Evolutionary conservation across 2,329 filamentous ascomycete species (phyloP), one percentile per base, ranked within the genome.

Genomic region (Colletotrichum camelliae): DNA sequence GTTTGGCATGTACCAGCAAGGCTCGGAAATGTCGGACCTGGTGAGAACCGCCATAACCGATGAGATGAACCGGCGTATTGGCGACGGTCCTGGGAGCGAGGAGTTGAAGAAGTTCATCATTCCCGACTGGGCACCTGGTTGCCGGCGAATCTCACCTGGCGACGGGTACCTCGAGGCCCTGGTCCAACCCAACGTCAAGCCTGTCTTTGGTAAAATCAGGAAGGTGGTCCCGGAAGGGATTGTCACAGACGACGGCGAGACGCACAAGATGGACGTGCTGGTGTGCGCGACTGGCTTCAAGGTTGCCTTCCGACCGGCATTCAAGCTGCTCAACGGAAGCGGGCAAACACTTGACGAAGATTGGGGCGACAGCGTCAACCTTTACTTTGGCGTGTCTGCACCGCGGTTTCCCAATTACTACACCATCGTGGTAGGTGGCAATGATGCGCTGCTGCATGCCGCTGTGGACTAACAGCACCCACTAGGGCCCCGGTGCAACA

Each of bases 321-420:
- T 88, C 79, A 85, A 84, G 5, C 81, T 88, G 29, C 77, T 79
- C 70, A 80, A 80, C 65, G 78, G 75, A 21, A 84, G 82, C 5
- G 82, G 81, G 16, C 78, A 81, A 39, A 84, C 86, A 60, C 82
- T 90, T 7, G 83, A 86, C 39, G 85, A 88, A 69, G 82, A 85
- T 27, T 89, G 87, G 87, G 81, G 82, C 13, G 78, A 83, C 21
- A 81, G 83, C 18, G 81, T 85, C 16, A 82, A 84, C 35, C 84
- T 83, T 7, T 90, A 90, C 79, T 79, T 89, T 6, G 87, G 87
- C 7, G 78, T 89, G 12, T 85, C 85, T 0, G 86, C 85, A 7
- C 83, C 86, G 1, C 83, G 85, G 3, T 88, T 88, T 77, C 88
- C 88, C 24, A 89, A 89, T 78, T 88, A 83, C 70, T 84, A 83